Percentiles rank a stretch among this genome's conserved stretches.
Evolutionary conservation across 108 stramenopile species (phyloP).

Genomic region (Nannochloropsis gaditana): DNA sequence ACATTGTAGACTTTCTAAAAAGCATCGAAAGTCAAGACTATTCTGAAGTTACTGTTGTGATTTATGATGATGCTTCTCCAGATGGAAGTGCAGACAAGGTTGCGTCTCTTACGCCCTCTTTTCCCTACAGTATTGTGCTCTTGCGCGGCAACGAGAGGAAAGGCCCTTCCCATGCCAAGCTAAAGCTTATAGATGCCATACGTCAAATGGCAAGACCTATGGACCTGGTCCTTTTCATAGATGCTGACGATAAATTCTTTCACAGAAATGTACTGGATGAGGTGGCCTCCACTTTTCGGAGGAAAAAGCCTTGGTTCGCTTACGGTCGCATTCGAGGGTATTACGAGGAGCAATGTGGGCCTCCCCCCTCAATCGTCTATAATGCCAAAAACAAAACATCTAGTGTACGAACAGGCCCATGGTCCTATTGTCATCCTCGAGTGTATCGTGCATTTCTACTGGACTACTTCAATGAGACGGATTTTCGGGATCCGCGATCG

Average conservation of each 20-base stretch:
- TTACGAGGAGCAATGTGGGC: slow-evolving; percentile 4
- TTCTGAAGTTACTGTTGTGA: background rate
- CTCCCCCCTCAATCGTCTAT: background rate
- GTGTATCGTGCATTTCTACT: background rate
- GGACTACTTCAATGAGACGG: background rate
- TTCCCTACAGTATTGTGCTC: background rate
- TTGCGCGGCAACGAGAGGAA: background rate
- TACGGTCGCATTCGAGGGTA: slow-evolving; percentile 9
- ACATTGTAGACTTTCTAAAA: background rate
- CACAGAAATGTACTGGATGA: background rate
- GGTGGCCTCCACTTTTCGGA: background rate
- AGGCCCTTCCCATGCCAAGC: slow-evolving; percentile 2
- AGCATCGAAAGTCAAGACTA: background rate
- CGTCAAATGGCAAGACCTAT: background rate
- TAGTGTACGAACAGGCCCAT: background rate
- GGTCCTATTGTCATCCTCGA: slow-evolving; percentile 4
- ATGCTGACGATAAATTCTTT: slow-evolving; percentile 8
- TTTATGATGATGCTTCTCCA: background rate
- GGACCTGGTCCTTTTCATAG: background rate
- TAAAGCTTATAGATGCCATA: background rate
- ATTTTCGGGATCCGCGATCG: background rate
- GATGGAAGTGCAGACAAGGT: background rate
- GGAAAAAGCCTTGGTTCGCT: background rate
- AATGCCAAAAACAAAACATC: background rate
- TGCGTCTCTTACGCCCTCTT: background rate